Percentiles rank a stretch among this genome's conserved stretches.
These are phyloP conservation scores for Circinella umbellata DNA, from an alignment of 371 early-diverging fungal species.

Conservation along the genomic window DNA sequence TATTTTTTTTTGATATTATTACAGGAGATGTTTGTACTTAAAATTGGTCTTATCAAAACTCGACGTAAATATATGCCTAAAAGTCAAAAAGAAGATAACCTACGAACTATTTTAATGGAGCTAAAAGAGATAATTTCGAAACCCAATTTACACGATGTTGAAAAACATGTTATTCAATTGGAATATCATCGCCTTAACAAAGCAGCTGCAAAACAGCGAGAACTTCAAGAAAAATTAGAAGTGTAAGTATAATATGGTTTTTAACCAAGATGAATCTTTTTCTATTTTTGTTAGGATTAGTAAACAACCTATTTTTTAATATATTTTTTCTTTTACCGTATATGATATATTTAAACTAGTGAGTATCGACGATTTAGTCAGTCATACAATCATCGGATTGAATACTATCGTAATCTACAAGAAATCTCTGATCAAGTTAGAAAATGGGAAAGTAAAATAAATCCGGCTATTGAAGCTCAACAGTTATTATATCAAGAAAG, in stretches of 20 bases:
- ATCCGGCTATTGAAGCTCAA: constrained; percentile 34
- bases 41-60: constrained; percentile 1
- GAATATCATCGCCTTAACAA: constrained; percentile 13
- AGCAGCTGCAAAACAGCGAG: constrained; percentile 24
- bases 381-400: constrained; percentile 50
- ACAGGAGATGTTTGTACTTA: constrained; percentile 11
- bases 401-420: constrained; percentile 64
- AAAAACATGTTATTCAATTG: constrained; percentile 10
- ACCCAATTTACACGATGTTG: background rate
- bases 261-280: no score
- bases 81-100: constrained; percentile 4
- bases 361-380: constrained; percentile 41
- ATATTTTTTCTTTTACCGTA: no score
- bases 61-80: constrained; percentile 10
- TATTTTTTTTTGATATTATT: background rate
- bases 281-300: no score
- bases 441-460: constrained; percentile 27
- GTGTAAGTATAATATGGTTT: constrained; percentile 22
- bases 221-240: constrained; percentile 38
- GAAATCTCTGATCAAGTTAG: constrained; percentile 53
- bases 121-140: constrained; percentile 2
- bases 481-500: constrained; percentile 28
- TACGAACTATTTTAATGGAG: constrained; percentile 13
- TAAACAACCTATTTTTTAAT: no score
- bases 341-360: constrained; percentile 1